Base-by-base conservation (phyloP, 805 yeast genomes). In the Kuraishia floccosa region DNA sequence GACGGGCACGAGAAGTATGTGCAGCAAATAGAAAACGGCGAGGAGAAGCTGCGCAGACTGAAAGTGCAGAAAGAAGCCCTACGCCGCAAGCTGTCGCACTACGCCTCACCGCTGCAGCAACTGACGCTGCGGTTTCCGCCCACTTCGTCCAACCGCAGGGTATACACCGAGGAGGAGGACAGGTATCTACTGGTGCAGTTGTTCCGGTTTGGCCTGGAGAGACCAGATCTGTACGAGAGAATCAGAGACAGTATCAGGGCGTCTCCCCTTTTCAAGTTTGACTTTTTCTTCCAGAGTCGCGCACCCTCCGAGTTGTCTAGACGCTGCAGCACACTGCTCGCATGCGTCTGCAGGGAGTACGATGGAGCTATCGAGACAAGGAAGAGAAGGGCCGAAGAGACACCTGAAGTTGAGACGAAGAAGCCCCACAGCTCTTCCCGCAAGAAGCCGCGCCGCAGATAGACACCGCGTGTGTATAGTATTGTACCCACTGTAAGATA, bases 1-100 rank as follows among this genome's bases (percentile, higher is more conserved):
- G 97, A 89, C 21, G 94, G 95, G 8, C 79, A 77, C 54, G 98
- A 91, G 41, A 70, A 83, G 39, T 84, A 79, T 52, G 56, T 87
- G 32, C 61, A 68, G 13, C 89, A 77, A 44, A 84, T 91, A 37
- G 94, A 86, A 46, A 65, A 70, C 3, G 98, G 97, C 11, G 97
- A 91, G 49, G 95, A 86, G 37, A 80, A 71, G 50, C 68, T 82
- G 17, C 61, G 72, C 28, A 75, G 72, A 43, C 49, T 68, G 7
- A 68, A 68, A 42, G 56, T 75, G 20, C 96, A 86, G 46, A 82
- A 76, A 49, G 94, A 83, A 52, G 69, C 84, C 13, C 60, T 91
- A 33, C 70, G 87, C 44, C 63, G 79, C 37, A 87, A 89, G 51
- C 56, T 91, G 19, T 67, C 80, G 15, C 65, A 67, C 38, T 83